Evolutionary conservation across 345 rosid species (phyloP).

Genomic region (Bruguiera gymnorhiza): DNA sequence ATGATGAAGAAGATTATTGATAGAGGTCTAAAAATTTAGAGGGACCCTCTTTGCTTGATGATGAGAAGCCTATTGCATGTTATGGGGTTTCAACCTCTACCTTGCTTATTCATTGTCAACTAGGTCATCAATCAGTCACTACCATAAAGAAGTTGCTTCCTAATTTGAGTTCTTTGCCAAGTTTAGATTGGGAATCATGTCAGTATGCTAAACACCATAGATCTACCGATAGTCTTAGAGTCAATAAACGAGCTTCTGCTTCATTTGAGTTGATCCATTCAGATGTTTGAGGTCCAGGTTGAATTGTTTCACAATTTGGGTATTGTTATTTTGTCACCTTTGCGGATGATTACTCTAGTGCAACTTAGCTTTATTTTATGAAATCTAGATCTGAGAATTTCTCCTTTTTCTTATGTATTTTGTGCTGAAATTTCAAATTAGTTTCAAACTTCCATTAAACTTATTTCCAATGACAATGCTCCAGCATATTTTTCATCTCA

Average conservation of each 20-base stretch:
- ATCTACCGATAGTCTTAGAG: background rate
- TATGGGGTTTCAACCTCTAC: background rate
- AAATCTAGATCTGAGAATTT: background rate
- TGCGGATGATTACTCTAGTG: background rate
- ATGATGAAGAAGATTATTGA: background rate
- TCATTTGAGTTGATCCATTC: background rate
- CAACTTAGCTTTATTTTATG: background rate
- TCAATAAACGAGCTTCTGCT: background rate
- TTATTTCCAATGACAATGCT: background rate
- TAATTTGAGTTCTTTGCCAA: background rate
- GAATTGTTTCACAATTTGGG: background rate
- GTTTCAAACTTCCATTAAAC: background rate
- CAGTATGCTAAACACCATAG: slow-evolving; percentile 7
- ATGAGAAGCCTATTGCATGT: background rate
- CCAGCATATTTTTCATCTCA: background rate
- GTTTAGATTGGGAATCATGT: background rate
- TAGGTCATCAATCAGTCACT: background rate
- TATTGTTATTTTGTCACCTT: background rate
- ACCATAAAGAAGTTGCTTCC: background rate
- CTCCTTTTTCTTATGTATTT: background rate
- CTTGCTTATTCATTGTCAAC: background rate
- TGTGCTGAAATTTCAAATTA: background rate
- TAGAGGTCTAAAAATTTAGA: background rate
- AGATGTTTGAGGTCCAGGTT: background rate
- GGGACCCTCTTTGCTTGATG: background rate